Conservation (phyloP, 805 yeast species). For the Wickerhamiella azymoides region DNA sequence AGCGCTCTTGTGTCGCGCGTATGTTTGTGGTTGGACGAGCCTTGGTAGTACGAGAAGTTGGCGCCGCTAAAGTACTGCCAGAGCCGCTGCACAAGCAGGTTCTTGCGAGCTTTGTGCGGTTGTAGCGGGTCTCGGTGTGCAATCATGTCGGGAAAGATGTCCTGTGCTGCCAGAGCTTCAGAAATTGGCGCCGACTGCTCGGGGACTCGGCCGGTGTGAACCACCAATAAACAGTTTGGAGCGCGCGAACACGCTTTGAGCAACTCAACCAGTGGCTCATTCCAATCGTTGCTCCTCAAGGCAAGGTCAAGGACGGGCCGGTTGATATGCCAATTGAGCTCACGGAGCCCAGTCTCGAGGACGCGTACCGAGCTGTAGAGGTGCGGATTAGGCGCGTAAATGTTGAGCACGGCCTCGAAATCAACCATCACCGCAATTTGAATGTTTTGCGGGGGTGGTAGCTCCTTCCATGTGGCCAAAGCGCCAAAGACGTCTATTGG, state of each 20-base stretch:
- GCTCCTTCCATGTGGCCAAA: conserved; percentile 1
- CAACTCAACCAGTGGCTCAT: conserved; percentile 12
- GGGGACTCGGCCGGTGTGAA: conserved; percentile 14
- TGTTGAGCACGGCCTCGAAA: conserved; percentile 11
- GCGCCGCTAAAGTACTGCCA: conserved; percentile 11
- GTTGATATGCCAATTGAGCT: conserved; percentile 11
- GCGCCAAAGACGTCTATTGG: conserved; percentile 4
- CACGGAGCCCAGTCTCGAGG: conserved; percentile 12
- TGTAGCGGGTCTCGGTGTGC: conserved; percentile 12
- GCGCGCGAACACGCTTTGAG: conserved; percentile 1
- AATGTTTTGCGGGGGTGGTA: background rate
- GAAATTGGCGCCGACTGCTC: conserved; percentile 7
- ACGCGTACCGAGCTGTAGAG: conserved; percentile 9
- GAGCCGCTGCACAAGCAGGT: conserved; percentile 14
- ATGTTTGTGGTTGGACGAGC: conserved; percentile 8
- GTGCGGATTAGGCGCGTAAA: conserved; percentile 11
- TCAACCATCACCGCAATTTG: background rate
- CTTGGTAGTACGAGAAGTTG: conserved; percentile 13
- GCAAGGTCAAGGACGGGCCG: background rate
- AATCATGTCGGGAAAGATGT: conserved; percentile 12
- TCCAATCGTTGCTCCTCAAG: conserved; percentile 10
- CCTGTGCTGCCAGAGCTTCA: conserved; percentile 9
- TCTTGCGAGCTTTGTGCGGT: conserved; percentile 2
- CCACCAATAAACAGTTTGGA: conserved; percentile 7
- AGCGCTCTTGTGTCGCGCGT: conserved; percentile 7